phyloP scores from a whole-genome alignment of 257 asterid species.

The Capsicum rhomboideum region DNA sequence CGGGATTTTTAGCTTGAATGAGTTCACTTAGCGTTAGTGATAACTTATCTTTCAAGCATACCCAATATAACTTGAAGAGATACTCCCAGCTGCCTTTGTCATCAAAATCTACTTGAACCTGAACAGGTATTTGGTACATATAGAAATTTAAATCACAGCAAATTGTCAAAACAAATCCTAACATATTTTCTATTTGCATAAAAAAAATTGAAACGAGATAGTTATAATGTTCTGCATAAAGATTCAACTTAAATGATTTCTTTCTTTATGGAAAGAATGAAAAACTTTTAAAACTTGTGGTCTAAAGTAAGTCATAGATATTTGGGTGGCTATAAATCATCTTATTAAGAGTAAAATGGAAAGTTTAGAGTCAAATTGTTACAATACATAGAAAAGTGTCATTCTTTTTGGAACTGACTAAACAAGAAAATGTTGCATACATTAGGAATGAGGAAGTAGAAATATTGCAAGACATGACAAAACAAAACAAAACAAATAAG shows the following conservation, averaged over 20 bases:
- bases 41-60: slow-evolving; percentile 46
- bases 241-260: not conserved
- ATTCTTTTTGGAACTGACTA: not conserved
- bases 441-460: not conserved
- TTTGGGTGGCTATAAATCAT: too few species aligned
- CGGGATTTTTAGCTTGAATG: slow-evolving; percentile 49
- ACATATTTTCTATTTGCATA: not conserved
- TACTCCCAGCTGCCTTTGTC: slow-evolving; percentile 85
- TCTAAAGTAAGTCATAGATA: not conserved
- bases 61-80: slow-evolving; percentile 86
- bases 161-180: not conserved
- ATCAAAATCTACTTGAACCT: slow-evolving; percentile 84
- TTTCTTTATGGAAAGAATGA: not conserved
- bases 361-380: too few species aligned
- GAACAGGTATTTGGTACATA: slow-evolving; percentile 10
- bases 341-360: too few species aligned
- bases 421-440: not conserved
- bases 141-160: not conserved
- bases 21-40: slow-evolving; percentile 59
- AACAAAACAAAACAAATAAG: not conserved
- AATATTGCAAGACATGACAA: not conserved
- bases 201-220: not conserved
- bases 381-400: too few species aligned
- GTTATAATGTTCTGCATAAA: not conserved
- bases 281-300: not conserved